Conservation (phyloP, 2,329 filamentous ascomycete species). For the Leptographium lundbergii region DNA sequence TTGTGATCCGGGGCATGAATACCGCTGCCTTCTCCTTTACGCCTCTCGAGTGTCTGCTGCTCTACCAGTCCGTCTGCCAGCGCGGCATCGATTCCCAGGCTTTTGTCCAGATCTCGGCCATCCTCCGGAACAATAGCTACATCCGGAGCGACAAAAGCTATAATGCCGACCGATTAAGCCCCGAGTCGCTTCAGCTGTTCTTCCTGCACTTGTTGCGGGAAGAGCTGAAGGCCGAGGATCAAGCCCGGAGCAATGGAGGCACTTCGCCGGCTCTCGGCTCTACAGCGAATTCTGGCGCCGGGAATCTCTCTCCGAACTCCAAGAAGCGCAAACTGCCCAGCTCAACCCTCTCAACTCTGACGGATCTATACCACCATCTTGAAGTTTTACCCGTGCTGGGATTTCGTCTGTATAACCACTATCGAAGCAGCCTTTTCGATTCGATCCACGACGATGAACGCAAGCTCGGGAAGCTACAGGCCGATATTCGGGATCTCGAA, state of each 20-base stretch:
- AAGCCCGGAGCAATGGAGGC: slow-evolving; percentile 19
- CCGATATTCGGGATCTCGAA: slow-evolving; percentile 58
- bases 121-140: slow-evolving; percentile 60
- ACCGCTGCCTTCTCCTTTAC: slow-evolving; percentile 16
- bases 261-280: neutral
- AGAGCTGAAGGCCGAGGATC: slow-evolving; percentile 46
- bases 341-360: slow-evolving; percentile 49
- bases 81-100: slow-evolving; percentile 18
- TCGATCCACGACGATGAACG: slow-evolving; percentile 66
- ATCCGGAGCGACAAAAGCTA: slow-evolving; percentile 59
- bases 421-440: slow-evolving; percentile 54
- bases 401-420: slow-evolving; percentile 61
- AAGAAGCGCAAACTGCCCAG: slow-evolving; percentile 65
- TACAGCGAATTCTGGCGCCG: slow-evolving; percentile 20
- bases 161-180: slow-evolving; percentile 60
- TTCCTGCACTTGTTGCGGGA: slow-evolving; percentile 68
- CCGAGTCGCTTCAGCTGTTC: slow-evolving; percentile 66
- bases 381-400: slow-evolving; percentile 60
- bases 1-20: slow-evolving; percentile 23
- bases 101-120: slow-evolving; percentile 30
- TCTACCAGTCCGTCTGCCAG: slow-evolving; percentile 20
- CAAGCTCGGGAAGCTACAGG: slow-evolving; percentile 47
- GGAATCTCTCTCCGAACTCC: slow-evolving; percentile 31
- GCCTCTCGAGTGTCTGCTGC: slow-evolving; percentile 22
- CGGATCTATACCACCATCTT: slow-evolving; percentile 52